These are phyloP conservation scores for Petunia axillaris DNA, from an alignment of 257 asterid genomes.

Conservation along the genomic window DNA sequence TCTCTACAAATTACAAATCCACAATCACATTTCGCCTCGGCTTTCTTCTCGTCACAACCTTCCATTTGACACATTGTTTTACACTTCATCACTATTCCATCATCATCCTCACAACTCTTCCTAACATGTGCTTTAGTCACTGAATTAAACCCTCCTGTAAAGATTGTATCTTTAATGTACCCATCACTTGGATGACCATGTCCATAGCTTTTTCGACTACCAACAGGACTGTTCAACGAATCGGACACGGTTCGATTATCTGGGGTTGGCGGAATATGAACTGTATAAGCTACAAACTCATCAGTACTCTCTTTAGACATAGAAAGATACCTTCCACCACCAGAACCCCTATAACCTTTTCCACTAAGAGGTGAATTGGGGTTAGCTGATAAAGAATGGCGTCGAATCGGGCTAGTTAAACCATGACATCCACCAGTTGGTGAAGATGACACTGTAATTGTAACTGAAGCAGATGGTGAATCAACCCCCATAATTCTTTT, in stretches of 20 bases:
- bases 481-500: conserved; percentile 62
- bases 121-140: conserved; percentile 70
- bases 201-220: conserved; percentile 44
- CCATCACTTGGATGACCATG: conserved; percentile 58
- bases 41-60: conserved; percentile 77
- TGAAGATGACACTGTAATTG: conserved; percentile 76
- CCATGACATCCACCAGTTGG: conserved; percentile 65
- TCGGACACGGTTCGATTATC: conserved; percentile 55
- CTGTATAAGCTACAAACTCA: conserved; percentile 83
- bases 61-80: conserved; percentile 64
- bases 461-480: conserved; percentile 73
- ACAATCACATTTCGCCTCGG: conserved; percentile 66
- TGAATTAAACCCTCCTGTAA: conserved; percentile 86
- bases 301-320: conserved; percentile 72
- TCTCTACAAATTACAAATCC: conserved; percentile 76
- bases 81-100: conserved; percentile 45
- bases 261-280: conserved; percentile 90
- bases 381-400: conserved; percentile 69
- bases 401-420: conserved; percentile 74
- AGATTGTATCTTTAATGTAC: conserved; percentile 73
- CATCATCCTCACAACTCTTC: conserved; percentile 55
- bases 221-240: conserved; percentile 49
- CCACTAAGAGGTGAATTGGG: conserved; percentile 61
- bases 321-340: conserved; percentile 66
- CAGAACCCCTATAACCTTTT: conserved; percentile 31